phyloP scores from a whole-genome alignment of 306 rosid genomes.

The Fragaria iinumae region DNA sequence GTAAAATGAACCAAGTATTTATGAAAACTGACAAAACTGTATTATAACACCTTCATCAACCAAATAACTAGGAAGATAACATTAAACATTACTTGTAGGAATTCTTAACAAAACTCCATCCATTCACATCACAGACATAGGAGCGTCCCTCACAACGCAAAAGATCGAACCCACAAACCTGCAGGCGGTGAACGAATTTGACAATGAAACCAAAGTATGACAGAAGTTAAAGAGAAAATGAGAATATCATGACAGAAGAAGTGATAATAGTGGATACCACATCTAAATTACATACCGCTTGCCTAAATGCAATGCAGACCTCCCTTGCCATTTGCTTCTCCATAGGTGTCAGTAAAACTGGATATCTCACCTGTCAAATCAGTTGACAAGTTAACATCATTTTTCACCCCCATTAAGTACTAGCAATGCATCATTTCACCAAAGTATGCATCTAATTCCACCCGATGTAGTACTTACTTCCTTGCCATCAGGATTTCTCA shows the following conservation, averaged over 20 bases:
- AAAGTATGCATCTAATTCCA: background rate
- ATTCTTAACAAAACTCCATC: slow-evolving; percentile 98
- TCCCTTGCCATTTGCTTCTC: slow-evolving; percentile 99
- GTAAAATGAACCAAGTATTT: background rate
- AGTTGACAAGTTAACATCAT: slow-evolving; percentile 22
- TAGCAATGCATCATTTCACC: slow-evolving; percentile 10
- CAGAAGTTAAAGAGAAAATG: background rate
- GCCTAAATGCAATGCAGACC: slow-evolving; percentile 91
- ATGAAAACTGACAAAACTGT: slow-evolving; percentile 18
- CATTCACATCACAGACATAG: slow-evolving; percentile 97
- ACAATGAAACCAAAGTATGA: slow-evolving; percentile 18
- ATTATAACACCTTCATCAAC: slow-evolving; percentile 15
- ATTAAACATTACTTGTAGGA: slow-evolving; percentile 72
- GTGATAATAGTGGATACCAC: background rate
- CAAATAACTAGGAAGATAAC: slow-evolving; percentile 15
- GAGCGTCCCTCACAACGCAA: slow-evolving; percentile 93
- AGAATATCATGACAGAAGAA: background rate
- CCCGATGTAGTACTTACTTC: slow-evolving; percentile 54
- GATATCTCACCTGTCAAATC: slow-evolving; percentile 87
- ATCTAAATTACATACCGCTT: slow-evolving; percentile 67
- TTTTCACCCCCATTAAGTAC: slow-evolving; percentile 15
- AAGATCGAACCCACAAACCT: slow-evolving; percentile 99
- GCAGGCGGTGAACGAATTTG: slow-evolving; percentile 34
- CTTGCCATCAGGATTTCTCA: slow-evolving; percentile 98
- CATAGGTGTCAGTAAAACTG: slow-evolving; percentile 83